Percentiles rank a stretch among this genome's conserved stretches.
Evolutionary conservation across 306 rosid species (phyloP).

Genomic region (Acacia acuminata): DNA sequence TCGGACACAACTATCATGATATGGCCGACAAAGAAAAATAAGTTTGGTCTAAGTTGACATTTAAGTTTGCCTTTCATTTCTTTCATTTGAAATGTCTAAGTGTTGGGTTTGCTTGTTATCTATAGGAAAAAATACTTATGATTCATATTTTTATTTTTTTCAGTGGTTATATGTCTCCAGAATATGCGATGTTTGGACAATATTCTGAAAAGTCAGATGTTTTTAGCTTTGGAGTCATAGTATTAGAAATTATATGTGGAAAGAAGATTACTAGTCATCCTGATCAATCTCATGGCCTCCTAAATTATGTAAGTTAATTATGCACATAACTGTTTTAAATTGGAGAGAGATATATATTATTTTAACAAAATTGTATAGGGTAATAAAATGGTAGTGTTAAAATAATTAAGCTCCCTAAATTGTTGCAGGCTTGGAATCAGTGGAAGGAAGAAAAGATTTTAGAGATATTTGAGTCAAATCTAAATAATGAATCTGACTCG

Average conservation of each 20-base stretch:
- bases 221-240: constrained; percentile 11
- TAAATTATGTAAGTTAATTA: constrained; percentile 28
- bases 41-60: no score
- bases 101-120: background rate
- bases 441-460: constrained; percentile 28
- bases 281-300: constrained; percentile 1
- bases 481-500: background rate
- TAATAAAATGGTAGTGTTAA: background rate
- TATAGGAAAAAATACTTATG: background rate
- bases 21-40: no score
- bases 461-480: background rate
- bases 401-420: background rate
- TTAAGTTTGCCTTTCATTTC: no score
- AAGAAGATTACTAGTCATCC: background rate
- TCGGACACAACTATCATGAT: no score
- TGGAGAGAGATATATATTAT: background rate
- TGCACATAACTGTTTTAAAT: background rate
- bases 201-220: background rate
- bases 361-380: background rate
- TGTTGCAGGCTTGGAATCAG: constrained; percentile 32
- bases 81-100: no score
- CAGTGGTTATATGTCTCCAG: constrained; percentile 21
- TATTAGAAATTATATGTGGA: background rate
- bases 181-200: constrained; percentile 4
- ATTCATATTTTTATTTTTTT: background rate